Base-by-base conservation (phyloP, 2,329 filamentous ascomycete species). In the Parastagonospora nodorum region DNA sequence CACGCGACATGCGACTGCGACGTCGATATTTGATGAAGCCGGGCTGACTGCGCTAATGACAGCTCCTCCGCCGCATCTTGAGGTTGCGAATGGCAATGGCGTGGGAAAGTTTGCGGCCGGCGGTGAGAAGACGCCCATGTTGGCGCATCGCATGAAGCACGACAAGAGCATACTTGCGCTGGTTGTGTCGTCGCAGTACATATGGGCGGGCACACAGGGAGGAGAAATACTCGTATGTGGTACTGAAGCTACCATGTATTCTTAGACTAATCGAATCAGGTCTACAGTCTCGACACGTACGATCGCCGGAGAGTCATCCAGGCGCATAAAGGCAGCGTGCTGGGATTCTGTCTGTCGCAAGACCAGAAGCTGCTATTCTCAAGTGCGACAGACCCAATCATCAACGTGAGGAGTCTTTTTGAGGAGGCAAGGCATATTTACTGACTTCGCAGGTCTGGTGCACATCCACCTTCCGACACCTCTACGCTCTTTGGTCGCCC, bases 121-220 rank as follows among this genome's bases (percentile, higher is more conserved):
- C 27, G 49, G 45, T 28, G 51, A 24, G 41, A 51, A 52, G 33
- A 55, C 56, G 19, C 89, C 89, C n/a, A 82, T 84, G 47, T 81
- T 91, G 39, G 78, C 87, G 50, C 90, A 95, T 71, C 86, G 86
- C 60, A 83, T 95, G 55, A 82, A 86, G 67, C 89, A 93, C 69
- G 83, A 86, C 66, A 89, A 86, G 72, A 91, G 88, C 2, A 89
- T 95, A 41, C 85, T 99, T 43, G 86, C 91, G 8, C 82, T 99
- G 48, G 90, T 87, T 4, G 85, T 96, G 19, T 92, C 90, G 50
- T 82, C 90, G 44, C 82, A 88, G 41, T 88, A 87, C 68, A 88
- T 99, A 46, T 99, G 91, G 73, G 92, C 93, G 14, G 94, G 94
- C 35, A 92, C 94, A 1, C 92, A 97, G 71, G 89, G 91, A 57